These are phyloP conservation scores for Liriodendron chinense DNA, from an alignment of 164 flowering plant species.

Conservation along the genomic window DNA sequence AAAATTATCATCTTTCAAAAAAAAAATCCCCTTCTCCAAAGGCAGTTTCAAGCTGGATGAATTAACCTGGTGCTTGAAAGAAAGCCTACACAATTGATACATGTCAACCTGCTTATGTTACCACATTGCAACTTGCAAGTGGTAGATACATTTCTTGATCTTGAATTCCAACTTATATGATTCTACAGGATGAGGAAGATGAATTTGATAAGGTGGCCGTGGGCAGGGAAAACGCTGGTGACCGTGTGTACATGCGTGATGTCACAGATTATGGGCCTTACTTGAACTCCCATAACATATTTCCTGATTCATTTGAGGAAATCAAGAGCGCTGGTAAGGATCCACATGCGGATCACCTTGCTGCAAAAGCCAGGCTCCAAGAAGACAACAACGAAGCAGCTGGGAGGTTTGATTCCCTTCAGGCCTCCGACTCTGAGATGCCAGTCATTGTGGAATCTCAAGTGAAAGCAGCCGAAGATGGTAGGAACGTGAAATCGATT, in stretches of 20 bases:
- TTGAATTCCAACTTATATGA: background rate
- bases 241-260: constrained; percentile 58
- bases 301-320: constrained; percentile 46
- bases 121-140: background rate
- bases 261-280: constrained; percentile 40
- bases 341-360: constrained; percentile 75
- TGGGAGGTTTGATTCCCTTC: constrained; percentile 26
- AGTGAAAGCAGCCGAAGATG: constrained; percentile 24
- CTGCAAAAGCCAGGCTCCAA: constrained; percentile 65
- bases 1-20: too few relatives aligned
- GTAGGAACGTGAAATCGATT: constrained; percentile 54
- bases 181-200: constrained; percentile 91
- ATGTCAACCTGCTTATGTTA: background rate
- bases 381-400: constrained; percentile 58
- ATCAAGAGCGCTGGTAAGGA: constrained; percentile 33
- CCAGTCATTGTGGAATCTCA: constrained; percentile 9
- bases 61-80: background rate
- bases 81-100: background rate
- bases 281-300: constrained; percentile 30
- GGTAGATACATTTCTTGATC: background rate
- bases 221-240: constrained; percentile 57
- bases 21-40: too few relatives aligned
- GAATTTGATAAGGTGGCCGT: constrained; percentile 78
- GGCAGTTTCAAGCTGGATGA: background rate
- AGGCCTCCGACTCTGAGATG: constrained; percentile 23